Conservation (phyloP, 2,329 filamentous ascomycete species). For the Rhexocercosporidium sp. region DNA sequence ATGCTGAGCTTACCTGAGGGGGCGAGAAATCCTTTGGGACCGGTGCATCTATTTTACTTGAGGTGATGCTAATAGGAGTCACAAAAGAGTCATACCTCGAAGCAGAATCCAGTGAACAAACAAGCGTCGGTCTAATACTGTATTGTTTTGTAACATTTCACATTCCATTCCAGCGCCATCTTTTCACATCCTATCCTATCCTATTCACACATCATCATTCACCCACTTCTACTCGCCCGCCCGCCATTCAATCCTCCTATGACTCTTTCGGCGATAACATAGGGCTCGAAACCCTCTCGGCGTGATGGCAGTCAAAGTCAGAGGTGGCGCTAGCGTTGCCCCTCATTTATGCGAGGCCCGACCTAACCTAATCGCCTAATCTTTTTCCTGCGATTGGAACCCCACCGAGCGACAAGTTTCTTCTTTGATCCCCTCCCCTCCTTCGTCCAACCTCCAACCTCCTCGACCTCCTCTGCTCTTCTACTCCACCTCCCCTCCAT, state of each 20-base stretch:
- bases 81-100: background rate
- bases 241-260: background rate
- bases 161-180: background rate
- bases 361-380: constrained; percentile 8
- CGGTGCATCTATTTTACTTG: background rate
- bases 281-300: constrained; percentile 13
- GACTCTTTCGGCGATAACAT: constrained; percentile 10
- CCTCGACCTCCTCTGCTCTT: constrained; percentile 24
- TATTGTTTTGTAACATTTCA: background rate
- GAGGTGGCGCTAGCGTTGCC: constrained; percentile 9
- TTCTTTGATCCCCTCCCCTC: constrained; percentile 4
- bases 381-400: background rate
- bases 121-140: background rate
- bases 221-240: too few species aligned
- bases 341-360: constrained; percentile 12
- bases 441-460: constrained; percentile 6
- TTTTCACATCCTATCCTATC: background rate
- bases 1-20: too few species aligned
- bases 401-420: constrained; percentile 16
- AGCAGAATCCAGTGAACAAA: too few species aligned
- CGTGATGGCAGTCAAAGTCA: background rate
- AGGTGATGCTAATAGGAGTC: background rate
- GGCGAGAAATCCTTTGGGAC: background rate
- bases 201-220: background rate
- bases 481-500: constrained; percentile 29